Evolutionary conservation across 768 basidiomycete genomes (phyloP), one percentile per base, ranked within the genome.

Genomic region (Leccinum olivaceopallidum): DNA sequence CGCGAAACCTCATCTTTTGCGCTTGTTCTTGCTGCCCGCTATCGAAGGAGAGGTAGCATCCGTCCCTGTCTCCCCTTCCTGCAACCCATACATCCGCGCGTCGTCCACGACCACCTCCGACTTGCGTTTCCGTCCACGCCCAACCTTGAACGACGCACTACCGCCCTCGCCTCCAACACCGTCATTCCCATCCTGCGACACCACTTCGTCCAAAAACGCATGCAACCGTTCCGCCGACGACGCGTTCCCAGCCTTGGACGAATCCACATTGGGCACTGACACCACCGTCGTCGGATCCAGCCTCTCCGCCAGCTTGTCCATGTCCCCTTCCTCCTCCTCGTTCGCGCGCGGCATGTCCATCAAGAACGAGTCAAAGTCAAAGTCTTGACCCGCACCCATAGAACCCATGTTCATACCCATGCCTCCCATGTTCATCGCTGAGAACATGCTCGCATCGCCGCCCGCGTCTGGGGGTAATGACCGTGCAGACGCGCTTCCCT

Each of bases 171-270:
- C 42, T 0, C 60, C 53, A 0, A 28, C 39, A 13, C 60, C 44
- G 0, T 63, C 69, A 10, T 36, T 54, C 56, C 73, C 67, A 26
- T 74, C 69, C 16, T 74, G 76, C 18, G 77, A 76, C 14, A 65
- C 71, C 7, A 78, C 78, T 59, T 78, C 80, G 57, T 80, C 79
- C 56, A 81, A 68, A 64, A 81, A 79, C 5, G 80, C 77, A 36
- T 77, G 71, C 28, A 80, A 62, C 58, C 76, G 76, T 58, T 78
- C 71, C 57, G 76, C 69, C 12, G 75, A 73, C 34, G 74, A 47
- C 5, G 20, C 59, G 44, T 61, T 71, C 13, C 69, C 69, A 4
- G 76, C 66, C 56, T 72, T 71, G 50, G 74, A 63, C 49, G 63
- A 16, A 9, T 74, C 72, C 39, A n/a, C 63, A 48, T 63, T 66